Percentiles rank a stretch among this genome's conserved stretches.
phyloP scores from a whole-genome alignment of 306 rosid species.

The Trifolium repens region DNA sequence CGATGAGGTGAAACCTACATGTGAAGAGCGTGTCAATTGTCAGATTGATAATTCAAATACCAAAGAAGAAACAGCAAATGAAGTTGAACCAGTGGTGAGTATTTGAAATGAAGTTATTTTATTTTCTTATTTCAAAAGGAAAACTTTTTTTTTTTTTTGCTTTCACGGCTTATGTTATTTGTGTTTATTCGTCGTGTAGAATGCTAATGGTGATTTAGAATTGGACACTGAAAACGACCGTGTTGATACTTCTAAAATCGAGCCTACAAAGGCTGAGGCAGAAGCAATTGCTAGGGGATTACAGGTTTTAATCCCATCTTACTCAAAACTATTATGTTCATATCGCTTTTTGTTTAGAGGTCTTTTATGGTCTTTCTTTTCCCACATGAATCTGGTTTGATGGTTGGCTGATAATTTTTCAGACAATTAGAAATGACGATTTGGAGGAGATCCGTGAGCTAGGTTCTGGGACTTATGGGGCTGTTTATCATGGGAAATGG shows the following conservation, averaged over 20 bases:
- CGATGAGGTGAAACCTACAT: conserved; percentile 61
- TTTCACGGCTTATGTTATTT: conserved; percentile 38
- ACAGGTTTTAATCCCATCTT: conserved; percentile 66
- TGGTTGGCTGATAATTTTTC: conserved; percentile 38
- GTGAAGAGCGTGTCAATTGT: conserved; percentile 47
- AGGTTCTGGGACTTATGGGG: conserved; percentile 97
- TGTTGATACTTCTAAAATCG: conserved; percentile 68
- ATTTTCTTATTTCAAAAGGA: conserved; percentile 25
- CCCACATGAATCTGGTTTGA: conserved; percentile 39
- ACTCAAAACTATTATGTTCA: conserved; percentile 36
- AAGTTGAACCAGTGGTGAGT: conserved; percentile 66
- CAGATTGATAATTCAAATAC: conserved; percentile 41
- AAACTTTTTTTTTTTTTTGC: conserved; percentile 3
- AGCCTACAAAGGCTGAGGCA: conserved; percentile 94
- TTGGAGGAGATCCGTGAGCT: conserved; percentile 96
- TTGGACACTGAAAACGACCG: conserved; percentile 72
- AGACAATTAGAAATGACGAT: conserved; percentile 94
- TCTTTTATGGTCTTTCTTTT: conserved; percentile 35
- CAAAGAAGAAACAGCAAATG: conserved; percentile 60
- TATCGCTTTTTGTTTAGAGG: conserved; percentile 18
- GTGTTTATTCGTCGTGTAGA: conserved; percentile 55
- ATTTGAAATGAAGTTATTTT: conserved; percentile 35
- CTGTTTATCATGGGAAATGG: conserved; percentile 99
- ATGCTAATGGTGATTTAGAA: conserved; percentile 68
- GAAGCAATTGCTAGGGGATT: conserved; percentile 94